phyloP scores from a whole-genome alignment of 208 protist species.

The Tetramitus jugosus region DNA sequence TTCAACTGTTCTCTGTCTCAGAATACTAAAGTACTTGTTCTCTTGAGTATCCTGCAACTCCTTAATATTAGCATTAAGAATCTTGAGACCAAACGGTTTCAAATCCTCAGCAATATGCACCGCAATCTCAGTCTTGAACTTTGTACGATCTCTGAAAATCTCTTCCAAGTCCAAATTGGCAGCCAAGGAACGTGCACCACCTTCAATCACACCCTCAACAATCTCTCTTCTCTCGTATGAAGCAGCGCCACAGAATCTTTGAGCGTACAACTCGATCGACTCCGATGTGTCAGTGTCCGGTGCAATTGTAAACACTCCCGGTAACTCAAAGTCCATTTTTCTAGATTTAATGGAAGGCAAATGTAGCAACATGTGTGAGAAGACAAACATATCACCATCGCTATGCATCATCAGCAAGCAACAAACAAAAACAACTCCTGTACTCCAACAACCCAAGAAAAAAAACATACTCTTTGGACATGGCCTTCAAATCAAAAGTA shows the following conservation, averaged over 20 bases:
- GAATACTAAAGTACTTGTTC: not conserved
- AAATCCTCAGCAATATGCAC: not conserved
- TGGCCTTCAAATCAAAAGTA: not conserved
- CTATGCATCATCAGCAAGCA: too few species aligned
- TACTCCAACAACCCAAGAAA: too few species aligned
- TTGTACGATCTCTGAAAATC: not conserved
- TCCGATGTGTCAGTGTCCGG: not conserved
- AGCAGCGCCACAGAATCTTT: not conserved
- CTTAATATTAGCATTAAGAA: slow-evolving; percentile 17
- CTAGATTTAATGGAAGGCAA: too few species aligned
- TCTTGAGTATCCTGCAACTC: not conserved
- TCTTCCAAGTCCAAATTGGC: not conserved
- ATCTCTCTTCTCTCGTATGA: not conserved
- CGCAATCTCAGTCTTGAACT: not conserved
- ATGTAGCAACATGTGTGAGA: too few species aligned
- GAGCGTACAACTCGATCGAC: not conserved
- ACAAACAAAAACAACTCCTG: too few species aligned
- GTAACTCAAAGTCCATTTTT: not conserved
- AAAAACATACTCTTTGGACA: slow-evolving; percentile 5
- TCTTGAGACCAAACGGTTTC: not conserved
- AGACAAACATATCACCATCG: too few species aligned
- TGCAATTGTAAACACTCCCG: slow-evolving; percentile 5
- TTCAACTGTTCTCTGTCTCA: not conserved
- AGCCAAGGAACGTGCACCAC: not conserved
- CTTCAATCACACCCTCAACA: not conserved